Evolutionary conservation across 2,329 filamentous ascomycete species (phyloP), one percentile per base, ranked within the genome.

Genomic region (Phialophora expanda): DNA sequence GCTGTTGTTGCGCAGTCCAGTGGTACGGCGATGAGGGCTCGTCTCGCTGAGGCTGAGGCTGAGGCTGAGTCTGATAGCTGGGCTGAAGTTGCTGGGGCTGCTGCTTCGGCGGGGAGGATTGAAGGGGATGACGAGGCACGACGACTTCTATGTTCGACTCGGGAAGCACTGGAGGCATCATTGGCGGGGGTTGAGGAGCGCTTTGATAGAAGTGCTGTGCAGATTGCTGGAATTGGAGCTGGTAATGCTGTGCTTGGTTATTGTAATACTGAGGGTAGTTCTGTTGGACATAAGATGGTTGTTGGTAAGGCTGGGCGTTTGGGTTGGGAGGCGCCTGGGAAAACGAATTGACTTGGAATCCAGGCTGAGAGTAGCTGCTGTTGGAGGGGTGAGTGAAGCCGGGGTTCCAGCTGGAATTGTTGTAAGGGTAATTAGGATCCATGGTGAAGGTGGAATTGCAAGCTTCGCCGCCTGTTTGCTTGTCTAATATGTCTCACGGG

Each of bases 211-310:
- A 69, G 51, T 74, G 73, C 50, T 67, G 69, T 61, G 76, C 74
- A n/a, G 74, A 70, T 58, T 75, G 73, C 62, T 77, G 77, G 54
- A 74, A 71, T 60, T 70, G 70, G 56, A 68, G 73, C 28, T 68
- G 73, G 38, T 69, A 65, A 56, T 69, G 71, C 58, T 76, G 75
- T 48, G 73, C 79, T 72, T 77, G 78, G 67, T 77, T 76, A 68
- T 76, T 74, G 69, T 78, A 76, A 62, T 78, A 76, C 70, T 76
- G 77, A 75, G 76, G 74, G 68, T 76, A 79, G 34, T 66, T 66
- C 20, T 62, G 64, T 5, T 54, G 61, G 17, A 58, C 12, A 44
- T 65, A 53, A 4, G 61, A 34, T 50, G 57, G 56, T 26, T 38
- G 46, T 22, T 61, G 56, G 46, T 69, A 59, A 44, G 50, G 24